Base-by-base conservation (phyloP, 2,329 filamentous ascomycete genomes). In the Zelopaecilomyces penicillatus region DNA sequence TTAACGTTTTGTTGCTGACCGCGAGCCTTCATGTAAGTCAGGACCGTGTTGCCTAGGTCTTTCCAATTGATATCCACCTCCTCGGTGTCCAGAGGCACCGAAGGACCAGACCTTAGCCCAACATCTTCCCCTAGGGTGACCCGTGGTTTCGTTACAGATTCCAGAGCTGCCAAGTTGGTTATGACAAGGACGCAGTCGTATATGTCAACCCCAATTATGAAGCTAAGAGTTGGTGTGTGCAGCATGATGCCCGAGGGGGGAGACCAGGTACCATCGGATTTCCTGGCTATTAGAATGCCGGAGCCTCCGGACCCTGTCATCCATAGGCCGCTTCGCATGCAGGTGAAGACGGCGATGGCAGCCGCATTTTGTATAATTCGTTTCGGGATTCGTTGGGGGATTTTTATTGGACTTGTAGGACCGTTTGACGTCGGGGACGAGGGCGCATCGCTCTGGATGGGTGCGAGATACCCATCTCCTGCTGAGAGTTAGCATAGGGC, bases 151-250 rank as follows among this genome's bases (percentile, higher is more conserved):
- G 86, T 88, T 59, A 96, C 94, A 1, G 85, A 80, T 53, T 95
- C 85, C 39, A 97, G 70, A 5, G 89, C 88, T 45, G 87, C 77
- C 38, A 86, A 80, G 37, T 85, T 89, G 67, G 95, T 96, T 60
- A 96, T 90, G 32, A 96, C 85, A 6, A 96, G 76, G 10, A 97
- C 85, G 58, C 90, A 95, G 63, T 97, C 91, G 70, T 96, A 97
- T 30, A 96, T 89, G 60, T 97, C 91, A 35, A 95, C 85, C 3
- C 90, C 91, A 5, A 90, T 83, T 43, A 95, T 77, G 59, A 97
- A 96, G 32, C 89, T 91, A 31, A 96, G 74, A 1, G 85, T 88
- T 1, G 87, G 80, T 0, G 91, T 95, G 60, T 97, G 91, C 39
- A 95, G 75, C 69, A 95, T 78, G 52, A 97, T 89, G 39, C 87